Conservation (phyloP, 805 yeast genomes). For the Kazachstania psychrophila region DNA sequence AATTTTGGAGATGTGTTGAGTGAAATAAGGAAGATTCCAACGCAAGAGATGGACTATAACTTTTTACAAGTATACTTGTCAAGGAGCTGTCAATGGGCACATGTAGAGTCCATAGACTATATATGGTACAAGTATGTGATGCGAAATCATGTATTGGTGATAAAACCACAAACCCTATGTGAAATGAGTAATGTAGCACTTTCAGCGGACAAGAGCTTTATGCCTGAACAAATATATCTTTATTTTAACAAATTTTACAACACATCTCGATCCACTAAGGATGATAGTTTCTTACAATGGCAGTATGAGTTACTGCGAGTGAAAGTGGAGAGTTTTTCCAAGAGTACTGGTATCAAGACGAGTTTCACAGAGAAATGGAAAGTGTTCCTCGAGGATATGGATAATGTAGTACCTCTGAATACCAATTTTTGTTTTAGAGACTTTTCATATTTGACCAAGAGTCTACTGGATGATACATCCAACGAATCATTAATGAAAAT, state of each 20-base stretch:
- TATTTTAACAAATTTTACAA: constrained; percentile 12
- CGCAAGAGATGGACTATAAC: constrained; percentile 17
- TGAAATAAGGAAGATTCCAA: constrained; percentile 10
- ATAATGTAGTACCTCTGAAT: constrained; percentile 10
- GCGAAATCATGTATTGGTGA: constrained; percentile 11
- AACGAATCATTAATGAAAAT: constrained; percentile 8
- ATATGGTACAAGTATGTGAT: constrained; percentile 26
- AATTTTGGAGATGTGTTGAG: constrained; percentile 17
- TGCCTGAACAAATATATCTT: constrained; percentile 17
- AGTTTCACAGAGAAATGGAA: constrained; percentile 27
- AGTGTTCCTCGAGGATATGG: constrained; percentile 25
- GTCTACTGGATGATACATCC: constrained; percentile 8
- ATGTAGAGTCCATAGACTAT: constrained; percentile 17
- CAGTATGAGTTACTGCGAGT: constrained; percentile 18
- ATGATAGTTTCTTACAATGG: constrained; percentile 4
- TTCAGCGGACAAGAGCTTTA: constrained; percentile 15
- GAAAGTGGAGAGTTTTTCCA: constrained; percentile 26
- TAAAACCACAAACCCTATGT: constrained; percentile 19
- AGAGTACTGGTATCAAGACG: constrained; percentile 11
- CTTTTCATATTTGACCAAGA: constrained; percentile 18
- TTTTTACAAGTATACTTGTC: constrained; percentile 18
- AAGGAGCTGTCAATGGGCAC: constrained; percentile 23
- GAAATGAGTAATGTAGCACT: constrained; percentile 22
- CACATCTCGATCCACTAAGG: constrained; percentile 7
- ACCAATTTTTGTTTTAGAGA: constrained; percentile 15